These are phyloP conservation scores for Aspergillus intermedius DNA, from an alignment of 2,329 filamentous ascomycete genomes.

Conservation along the genomic window DNA sequence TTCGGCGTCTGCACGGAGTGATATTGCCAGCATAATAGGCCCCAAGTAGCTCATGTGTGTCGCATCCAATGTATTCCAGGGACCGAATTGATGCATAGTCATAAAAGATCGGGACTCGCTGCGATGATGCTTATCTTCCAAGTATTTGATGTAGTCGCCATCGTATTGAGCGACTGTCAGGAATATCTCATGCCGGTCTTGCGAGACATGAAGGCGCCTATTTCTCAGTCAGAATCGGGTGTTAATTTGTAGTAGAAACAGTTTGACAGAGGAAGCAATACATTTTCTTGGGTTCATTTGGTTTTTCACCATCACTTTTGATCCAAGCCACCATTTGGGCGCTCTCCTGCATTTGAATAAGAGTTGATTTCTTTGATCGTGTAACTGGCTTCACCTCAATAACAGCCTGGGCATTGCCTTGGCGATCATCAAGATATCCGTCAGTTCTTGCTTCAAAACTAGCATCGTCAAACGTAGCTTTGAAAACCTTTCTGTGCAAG, in stretches of 20 bases:
- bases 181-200: background rate
- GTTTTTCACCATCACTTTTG: constrained; percentile 1
- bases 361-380: background rate
- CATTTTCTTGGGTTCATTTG: background rate
- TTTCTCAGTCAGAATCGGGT: constrained; percentile 1
- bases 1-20: constrained; percentile 1
- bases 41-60: constrained; percentile 4
- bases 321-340: constrained; percentile 13
- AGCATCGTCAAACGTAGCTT: constrained; percentile 4
- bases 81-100: constrained; percentile 10
- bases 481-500: constrained; percentile 9
- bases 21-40: constrained; percentile 4
- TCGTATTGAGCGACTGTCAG: background rate
- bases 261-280: background rate
- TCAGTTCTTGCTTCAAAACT: constrained; percentile 13
- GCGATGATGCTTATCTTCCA: background rate
- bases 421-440: constrained; percentile 11
- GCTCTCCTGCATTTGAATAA: constrained; percentile 12
- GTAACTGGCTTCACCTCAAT: constrained; percentile 11
- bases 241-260: background rate
- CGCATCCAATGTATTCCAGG: constrained; percentile 5
- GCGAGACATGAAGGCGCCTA: background rate
- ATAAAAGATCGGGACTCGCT: constrained; percentile 1
- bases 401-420: background rate
- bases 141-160: constrained; percentile 4